Conservation (phyloP, 768 basidiomycete genomes). For the Boletus sp. region DNA sequence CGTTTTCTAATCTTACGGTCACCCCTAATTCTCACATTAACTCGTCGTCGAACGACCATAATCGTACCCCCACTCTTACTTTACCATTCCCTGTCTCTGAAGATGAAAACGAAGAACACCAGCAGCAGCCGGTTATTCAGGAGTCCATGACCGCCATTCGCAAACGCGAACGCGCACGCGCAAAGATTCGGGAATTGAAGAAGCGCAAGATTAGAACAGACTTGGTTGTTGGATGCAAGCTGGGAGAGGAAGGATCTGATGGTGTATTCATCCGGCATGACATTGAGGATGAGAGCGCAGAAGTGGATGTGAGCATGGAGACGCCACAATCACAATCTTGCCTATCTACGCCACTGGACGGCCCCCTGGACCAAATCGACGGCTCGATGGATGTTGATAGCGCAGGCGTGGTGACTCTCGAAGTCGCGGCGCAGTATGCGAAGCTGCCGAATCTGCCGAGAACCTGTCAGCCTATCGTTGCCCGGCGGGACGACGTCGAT, state of each 20-base stretch:
- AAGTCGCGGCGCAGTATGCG: not conserved
- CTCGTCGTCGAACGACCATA: constrained; percentile 23
- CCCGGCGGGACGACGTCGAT: constrained; percentile 7
- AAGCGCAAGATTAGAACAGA: constrained; percentile 43
- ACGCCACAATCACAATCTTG: constrained; percentile 26
- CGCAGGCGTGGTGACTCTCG: not conserved
- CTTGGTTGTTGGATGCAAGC: constrained; percentile 30
- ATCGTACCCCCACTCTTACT: constrained; percentile 16
- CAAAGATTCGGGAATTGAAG: constrained; percentile 56
- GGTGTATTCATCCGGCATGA: constrained; percentile 57
- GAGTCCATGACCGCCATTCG: constrained; percentile 14
- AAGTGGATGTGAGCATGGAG: constrained; percentile 52
- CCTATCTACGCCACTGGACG: constrained; percentile 17
- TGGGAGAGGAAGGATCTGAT: constrained; percentile 27
- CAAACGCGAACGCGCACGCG: constrained; percentile 43
- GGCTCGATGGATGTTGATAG: constrained; percentile 17
- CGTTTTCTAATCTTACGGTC: constrained; percentile 27
- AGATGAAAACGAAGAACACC: constrained; percentile 26
- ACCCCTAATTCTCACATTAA: constrained; percentile 25
- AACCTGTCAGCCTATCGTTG: not conserved
- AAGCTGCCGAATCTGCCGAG: not conserved
- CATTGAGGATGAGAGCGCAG: constrained; percentile 55
- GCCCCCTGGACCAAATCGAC: constrained; percentile 1
- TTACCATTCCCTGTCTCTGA: constrained; percentile 33
- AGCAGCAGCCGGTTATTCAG: constrained; percentile 11